Evolutionary conservation across 2,329 filamentous ascomycete species (phyloP), one percentile per base, ranked within the genome.

Genomic region (Sphaerulina musiva): DNA sequence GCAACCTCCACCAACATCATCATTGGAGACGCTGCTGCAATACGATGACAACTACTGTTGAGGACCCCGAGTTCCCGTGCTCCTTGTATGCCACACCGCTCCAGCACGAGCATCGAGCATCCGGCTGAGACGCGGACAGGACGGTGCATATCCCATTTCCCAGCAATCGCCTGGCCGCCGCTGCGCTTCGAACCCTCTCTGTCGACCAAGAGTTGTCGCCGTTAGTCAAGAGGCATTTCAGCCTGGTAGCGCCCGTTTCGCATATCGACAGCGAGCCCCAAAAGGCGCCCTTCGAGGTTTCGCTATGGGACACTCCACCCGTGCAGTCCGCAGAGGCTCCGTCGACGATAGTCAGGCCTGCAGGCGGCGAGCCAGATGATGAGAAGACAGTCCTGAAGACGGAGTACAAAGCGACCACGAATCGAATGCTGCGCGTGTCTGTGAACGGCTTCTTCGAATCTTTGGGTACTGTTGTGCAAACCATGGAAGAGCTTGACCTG

Each of bases 391-490:
- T 91, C 4, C 76, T 97, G 46, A 78, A 80, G 56, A 86, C 88
- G 8, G 80, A 86, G 56, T 97, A 97, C 73, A 80, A 79, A 51
- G 93, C 93, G 1, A 89, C 89, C 0, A 97, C 93, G 17, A 95
- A 96, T 69, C 85, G 93, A 62, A 97, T 97, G 92, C 79, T 98
- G 54, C 85, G 93, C 43, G 93, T 98, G 2, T 88, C 92, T 2
- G 91, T 96, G 53, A 97, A 97, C 73, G 89, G 90, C 8, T 96
- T 96, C 72, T 90, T 97, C 78, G 92, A 97, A 66, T 95, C 86
- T 63, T 71, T 96, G 53, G 82, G 83, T 49, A 82, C 96, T 4
- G 85, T 96, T 1, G 71, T 96, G 41, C 87, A 90, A 51, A 87
- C 95, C 12, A 95, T 96, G 87, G 84, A 88, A 70, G 86, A 95